Percentiles rank a stretch among this genome's conserved stretches.
Evolutionary conservation across 768 basidiomycete genomes (phyloP).

Genomic region (Boletus sensibilis): DNA sequence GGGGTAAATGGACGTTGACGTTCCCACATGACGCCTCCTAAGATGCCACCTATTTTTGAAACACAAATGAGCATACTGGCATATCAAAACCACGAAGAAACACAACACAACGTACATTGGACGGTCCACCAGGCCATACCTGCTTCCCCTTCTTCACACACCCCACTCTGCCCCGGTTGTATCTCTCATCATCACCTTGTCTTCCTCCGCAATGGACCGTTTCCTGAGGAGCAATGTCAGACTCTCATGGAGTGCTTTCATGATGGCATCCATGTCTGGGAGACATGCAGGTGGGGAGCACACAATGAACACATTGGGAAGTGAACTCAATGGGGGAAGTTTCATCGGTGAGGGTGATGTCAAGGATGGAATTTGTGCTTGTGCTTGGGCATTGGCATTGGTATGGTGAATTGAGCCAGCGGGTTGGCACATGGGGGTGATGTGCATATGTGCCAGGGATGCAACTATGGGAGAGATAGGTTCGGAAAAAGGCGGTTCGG

Average conservation of each 20-base stretch:
- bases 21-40: slow-evolving; percentile 39
- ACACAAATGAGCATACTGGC: not conserved
- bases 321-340: slow-evolving; percentile 25
- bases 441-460: not conserved
- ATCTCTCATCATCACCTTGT: slow-evolving; percentile 20
- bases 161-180: slow-evolving; percentile 2
- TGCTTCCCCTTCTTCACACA: slow-evolving; percentile 34
- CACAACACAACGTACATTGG: slow-evolving; percentile 31
- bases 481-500: not conserved
- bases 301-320: slow-evolving; percentile 9
- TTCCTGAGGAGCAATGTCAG: slow-evolving; percentile 71
- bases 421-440: not conserved
- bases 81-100: not conserved
- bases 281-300: slow-evolving; percentile 35
- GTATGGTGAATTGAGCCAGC: slow-evolving; percentile 21
- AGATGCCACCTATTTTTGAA: slow-evolving; percentile 25
- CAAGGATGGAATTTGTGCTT: slow-evolving; percentile 57
- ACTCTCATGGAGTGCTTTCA: slow-evolving; percentile 64
- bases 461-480: not conserved
- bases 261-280: slow-evolving; percentile 43
- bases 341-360: slow-evolving; percentile 54
- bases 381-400: slow-evolving; percentile 20
- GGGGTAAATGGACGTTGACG: slow-evolving; percentile 1
- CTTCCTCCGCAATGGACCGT: slow-evolving; percentile 47
- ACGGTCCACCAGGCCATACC: slow-evolving; percentile 36